Conservation (phyloP, 495 filamentous ascomycete genomes). For the Penicillium waksmanii region DNA sequence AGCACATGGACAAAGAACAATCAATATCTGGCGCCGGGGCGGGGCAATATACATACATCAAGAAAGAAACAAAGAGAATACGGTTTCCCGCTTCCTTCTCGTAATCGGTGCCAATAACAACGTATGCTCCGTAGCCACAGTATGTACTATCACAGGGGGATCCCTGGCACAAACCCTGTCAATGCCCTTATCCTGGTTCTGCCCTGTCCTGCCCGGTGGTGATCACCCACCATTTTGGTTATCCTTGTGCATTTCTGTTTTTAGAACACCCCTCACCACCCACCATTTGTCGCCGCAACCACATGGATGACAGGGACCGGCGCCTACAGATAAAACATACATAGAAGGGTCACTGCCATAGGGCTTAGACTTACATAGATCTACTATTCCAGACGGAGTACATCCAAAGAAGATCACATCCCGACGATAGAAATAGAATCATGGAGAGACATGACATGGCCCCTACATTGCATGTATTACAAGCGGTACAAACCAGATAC, state of each 20-base stretch:
- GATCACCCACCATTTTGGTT: not conserved
- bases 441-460: not conserved
- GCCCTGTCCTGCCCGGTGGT: not conserved
- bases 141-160: not conserved
- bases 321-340: not conserved
- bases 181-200: too few species aligned
- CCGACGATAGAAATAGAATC: not conserved
- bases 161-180: not conserved
- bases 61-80: not conserved
- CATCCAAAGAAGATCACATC: too few species aligned
- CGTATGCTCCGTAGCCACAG: too few species aligned
- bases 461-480: not conserved
- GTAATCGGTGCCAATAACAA: not conserved
- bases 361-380: not conserved
- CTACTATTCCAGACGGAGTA: too few species aligned
- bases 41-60: not conserved
- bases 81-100: not conserved
- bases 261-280: constrained; percentile 10
- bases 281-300: constrained; percentile 12
- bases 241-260: constrained; percentile 12
- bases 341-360: not conserved
- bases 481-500: not conserved
- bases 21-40: not conserved
- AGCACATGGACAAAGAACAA: not conserved
- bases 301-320: constrained; percentile 15